Conservation (phyloP, 1,139 yeast genomes). For the Blastobotrys indianensis region DNA sequence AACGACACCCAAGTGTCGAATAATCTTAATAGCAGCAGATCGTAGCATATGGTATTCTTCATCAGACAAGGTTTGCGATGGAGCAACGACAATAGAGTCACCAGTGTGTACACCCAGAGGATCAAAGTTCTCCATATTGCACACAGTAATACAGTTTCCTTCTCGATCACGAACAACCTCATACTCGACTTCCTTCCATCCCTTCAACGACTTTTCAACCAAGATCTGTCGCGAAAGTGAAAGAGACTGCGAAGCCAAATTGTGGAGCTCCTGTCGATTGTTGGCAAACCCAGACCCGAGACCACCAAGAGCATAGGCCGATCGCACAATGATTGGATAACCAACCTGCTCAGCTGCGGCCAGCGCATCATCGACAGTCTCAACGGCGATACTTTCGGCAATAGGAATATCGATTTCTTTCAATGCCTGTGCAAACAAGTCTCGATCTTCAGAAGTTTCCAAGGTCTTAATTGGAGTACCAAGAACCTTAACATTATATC, state of each 20-base stretch:
- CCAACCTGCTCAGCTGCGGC: slow-evolving; percentile 82
- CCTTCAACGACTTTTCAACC: slow-evolving; percentile 94
- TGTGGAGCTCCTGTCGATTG: slow-evolving; percentile 72
- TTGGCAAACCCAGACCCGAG: slow-evolving; percentile 96
- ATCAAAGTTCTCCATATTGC: slow-evolving; percentile 98
- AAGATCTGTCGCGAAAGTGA: slow-evolving; percentile 90
- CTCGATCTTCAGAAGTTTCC: slow-evolving; percentile 97
- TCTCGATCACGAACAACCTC: slow-evolving; percentile 97
- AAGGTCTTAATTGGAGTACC: slow-evolving; percentile 96
- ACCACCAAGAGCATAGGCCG: slow-evolving; percentile 97
- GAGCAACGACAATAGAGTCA: slow-evolving; percentile 98
- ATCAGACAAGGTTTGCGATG: slow-evolving; percentile 94
- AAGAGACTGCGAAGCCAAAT: slow-evolving; percentile 81
- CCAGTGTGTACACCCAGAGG: slow-evolving; percentile 98
- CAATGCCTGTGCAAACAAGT: slow-evolving; percentile 86
- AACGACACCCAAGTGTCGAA: slow-evolving; percentile 96
- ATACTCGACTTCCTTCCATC: slow-evolving; percentile 98
- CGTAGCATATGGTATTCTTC: slow-evolving; percentile 98
- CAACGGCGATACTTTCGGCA: slow-evolving; percentile 95
- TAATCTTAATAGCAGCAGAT: slow-evolving; percentile 93
- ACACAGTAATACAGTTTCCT: slow-evolving; percentile 95
- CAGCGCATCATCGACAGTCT: slow-evolving; percentile 86
- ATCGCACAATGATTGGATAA: slow-evolving; percentile 94
- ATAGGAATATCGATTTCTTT: slow-evolving; percentile 91
- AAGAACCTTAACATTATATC: slow-evolving; percentile 86